These are phyloP conservation scores for Sugiyamaella valdiviana DNA, from an alignment of 805 yeast species.

Conservation along the genomic window DNA sequence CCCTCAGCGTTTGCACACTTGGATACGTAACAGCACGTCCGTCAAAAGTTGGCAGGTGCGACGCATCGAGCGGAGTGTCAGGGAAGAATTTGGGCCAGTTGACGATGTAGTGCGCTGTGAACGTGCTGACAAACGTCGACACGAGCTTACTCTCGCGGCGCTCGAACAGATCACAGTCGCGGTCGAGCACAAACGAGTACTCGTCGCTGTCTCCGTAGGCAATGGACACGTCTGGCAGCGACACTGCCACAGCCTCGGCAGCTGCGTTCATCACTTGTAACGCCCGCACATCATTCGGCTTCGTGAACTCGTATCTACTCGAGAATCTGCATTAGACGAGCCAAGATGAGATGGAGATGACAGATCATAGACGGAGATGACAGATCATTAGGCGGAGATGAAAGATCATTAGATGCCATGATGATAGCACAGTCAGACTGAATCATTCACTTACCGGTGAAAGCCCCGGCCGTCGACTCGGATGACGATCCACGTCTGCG, in stretches of 20 bases:
- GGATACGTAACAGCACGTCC: constrained; percentile 89
- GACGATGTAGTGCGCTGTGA: constrained; percentile 67
- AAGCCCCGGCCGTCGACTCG: constrained; percentile 93
- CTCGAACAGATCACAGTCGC: constrained; percentile 64
- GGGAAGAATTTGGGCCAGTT: constrained; percentile 62
- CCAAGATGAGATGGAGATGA: no score
- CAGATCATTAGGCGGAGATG: no score
- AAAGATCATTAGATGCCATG: not conserved
- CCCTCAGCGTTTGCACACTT: constrained; percentile 50
- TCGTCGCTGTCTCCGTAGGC: constrained; percentile 97
- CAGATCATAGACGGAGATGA: no score
- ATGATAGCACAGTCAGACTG: not conserved
- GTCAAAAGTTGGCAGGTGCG: constrained; percentile 78
- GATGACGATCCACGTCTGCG: constrained; percentile 73
- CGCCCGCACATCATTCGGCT: constrained; percentile 84
- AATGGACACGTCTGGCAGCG: constrained; percentile 64
- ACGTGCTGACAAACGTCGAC: constrained; percentile 73
- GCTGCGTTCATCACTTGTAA: constrained; percentile 73
- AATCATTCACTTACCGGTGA: constrained; percentile 43
- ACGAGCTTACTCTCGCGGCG: constrained; percentile 77
- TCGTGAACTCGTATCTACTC: constrained; percentile 61
- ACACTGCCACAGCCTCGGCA: constrained; percentile 57
- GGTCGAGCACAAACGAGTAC: constrained; percentile 71
- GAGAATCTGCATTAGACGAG: no score
- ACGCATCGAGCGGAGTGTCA: constrained; percentile 40